Percentiles rank a stretch among this genome's conserved stretches.
phyloP scores from a whole-genome alignment of 805 yeast species.

The Pichia nanzhaoensis region DNA sequence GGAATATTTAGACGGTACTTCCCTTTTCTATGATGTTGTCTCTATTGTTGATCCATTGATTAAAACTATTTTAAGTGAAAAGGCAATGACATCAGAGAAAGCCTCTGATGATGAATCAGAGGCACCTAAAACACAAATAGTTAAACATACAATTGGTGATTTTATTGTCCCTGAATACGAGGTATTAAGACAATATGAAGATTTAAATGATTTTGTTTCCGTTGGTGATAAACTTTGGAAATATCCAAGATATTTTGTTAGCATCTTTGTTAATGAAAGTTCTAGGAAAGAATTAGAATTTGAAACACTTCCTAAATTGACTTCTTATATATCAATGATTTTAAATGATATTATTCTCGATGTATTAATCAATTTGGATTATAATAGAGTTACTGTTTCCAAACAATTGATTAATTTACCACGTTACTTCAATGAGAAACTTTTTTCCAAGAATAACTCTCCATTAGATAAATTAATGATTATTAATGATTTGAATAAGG shows the following conservation, averaged over 20 bases:
- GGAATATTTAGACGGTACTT: conserved; percentile 34
- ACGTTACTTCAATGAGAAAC: conserved; percentile 56
- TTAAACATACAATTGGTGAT: conserved; percentile 21
- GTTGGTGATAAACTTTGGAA: conserved; percentile 66
- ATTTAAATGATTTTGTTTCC: conserved; percentile 28
- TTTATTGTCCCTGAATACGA: conserved; percentile 32
- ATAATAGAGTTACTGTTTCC: conserved; percentile 82
- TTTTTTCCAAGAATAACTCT: conserved; percentile 69
- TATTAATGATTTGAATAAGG: conserved; percentile 32
- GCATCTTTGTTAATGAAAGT: conserved; percentile 48
- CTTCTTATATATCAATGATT: conserved; percentile 49
- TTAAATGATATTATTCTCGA: conserved; percentile 74
- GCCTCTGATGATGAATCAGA: conserved; percentile 4
- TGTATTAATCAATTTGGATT: conserved; percentile 71
- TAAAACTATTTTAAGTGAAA: conserved; percentile 11
- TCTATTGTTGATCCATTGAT: conserved; percentile 15
- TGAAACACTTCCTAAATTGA: conserved; percentile 57
- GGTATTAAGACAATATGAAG: conserved; percentile 26
- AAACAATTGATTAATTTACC: conserved; percentile 74
- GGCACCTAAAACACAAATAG: conserved; percentile 7
- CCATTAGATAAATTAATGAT: conserved; percentile 61
- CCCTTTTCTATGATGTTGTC: conserved; percentile 34
- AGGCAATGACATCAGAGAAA: conserved; percentile 1
- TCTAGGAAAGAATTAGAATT: conserved; percentile 31
- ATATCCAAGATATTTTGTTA: conserved; percentile 53